phyloP scores from a whole-genome alignment of 2,329 filamentous ascomycete genomes.

The Drechmeria coniospora region DNA sequence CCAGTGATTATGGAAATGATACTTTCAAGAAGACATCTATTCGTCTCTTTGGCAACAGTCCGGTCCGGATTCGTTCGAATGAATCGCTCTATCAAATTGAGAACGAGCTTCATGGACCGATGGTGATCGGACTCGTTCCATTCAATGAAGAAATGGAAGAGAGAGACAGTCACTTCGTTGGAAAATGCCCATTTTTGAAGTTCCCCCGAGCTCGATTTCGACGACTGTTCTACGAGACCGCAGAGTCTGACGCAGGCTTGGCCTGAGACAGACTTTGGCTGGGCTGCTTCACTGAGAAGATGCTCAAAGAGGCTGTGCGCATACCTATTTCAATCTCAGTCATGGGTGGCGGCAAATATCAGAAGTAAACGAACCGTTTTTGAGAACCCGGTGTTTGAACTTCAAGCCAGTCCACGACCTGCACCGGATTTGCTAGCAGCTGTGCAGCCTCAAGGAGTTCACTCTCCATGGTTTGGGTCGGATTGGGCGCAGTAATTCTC shows the following conservation, averaged over 20 bases:
- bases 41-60: slow-evolving; percentile 21
- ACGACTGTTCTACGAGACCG: slow-evolving; percentile 45
- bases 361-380: slow-evolving; percentile 16
- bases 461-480: slow-evolving; percentile 6
- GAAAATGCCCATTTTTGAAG: slow-evolving; percentile 37
- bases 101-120: slow-evolving; percentile 45
- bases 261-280: slow-evolving; percentile 39
- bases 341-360: not conserved
- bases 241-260: slow-evolving; percentile 43
- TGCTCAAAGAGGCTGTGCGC: slow-evolving; percentile 29
- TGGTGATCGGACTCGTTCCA: slow-evolving; percentile 53
- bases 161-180: slow-evolving; percentile 25
- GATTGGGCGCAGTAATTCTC: not conserved
- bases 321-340: slow-evolving; percentile 7
- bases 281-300: slow-evolving; percentile 32
- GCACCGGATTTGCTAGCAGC: slow-evolving; percentile 20
- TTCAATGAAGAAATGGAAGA: slow-evolving; percentile 49
- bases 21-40: slow-evolving; percentile 29
- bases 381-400: slow-evolving; percentile 18
- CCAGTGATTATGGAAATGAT: slow-evolving; percentile 45
- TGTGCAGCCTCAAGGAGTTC: slow-evolving; percentile 12
- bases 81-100: slow-evolving; percentile 40
- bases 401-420: slow-evolving; percentile 27
- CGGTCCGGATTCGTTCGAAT: slow-evolving; percentile 32
- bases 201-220: slow-evolving; percentile 27